Percentiles rank a stretch among this genome's conserved stretches.
These are phyloP conservation scores for Starmerella asiatica DNA, from an alignment of 805 yeast species.

Conservation along the genomic window DNA sequence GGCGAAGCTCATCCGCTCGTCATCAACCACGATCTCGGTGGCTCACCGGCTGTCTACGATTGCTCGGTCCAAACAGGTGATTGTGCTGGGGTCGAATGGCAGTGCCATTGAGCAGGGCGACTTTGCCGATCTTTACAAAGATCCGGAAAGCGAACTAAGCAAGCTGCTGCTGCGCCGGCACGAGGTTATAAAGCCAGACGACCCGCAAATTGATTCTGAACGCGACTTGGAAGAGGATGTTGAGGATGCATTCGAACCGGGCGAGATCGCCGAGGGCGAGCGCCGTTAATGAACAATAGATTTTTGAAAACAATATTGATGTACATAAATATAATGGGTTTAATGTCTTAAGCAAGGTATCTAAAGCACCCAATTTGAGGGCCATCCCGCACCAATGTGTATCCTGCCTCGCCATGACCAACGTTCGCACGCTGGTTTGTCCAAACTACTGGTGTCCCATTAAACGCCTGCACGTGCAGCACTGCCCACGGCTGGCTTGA, in stretches of 20 bases:
- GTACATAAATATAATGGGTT: background rate
- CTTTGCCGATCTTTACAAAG: constrained; percentile 38
- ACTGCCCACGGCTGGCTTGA: constrained; percentile 6
- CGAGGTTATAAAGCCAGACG: constrained; percentile 11
- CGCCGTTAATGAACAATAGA: background rate
- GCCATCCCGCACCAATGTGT: background rate
- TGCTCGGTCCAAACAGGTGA: constrained; percentile 61
- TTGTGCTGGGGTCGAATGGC: constrained; percentile 66
- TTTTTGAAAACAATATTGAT: too few species aligned
- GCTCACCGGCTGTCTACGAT: constrained; percentile 89
- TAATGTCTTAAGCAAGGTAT: background rate
- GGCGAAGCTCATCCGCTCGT: constrained; percentile 38
- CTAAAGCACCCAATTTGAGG: background rate
- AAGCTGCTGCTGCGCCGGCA: constrained; percentile 26
- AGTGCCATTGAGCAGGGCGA: constrained; percentile 59
- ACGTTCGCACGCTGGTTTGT: background rate
- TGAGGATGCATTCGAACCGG: constrained; percentile 4
- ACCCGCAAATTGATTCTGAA: constrained; percentile 2
- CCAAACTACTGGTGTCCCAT: constrained; percentile 5
- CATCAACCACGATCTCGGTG: constrained; percentile 63
- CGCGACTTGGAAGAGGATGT: constrained; percentile 9
- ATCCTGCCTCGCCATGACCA: background rate
- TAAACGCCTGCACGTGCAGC: constrained; percentile 10
- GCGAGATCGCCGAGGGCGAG: constrained; percentile 12
- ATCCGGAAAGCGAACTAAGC: constrained; percentile 36